Percentiles rank a stretch among this genome's conserved stretches.
Evolutionary conservation across 805 yeast species (phyloP).

Genomic region (Clavispora fructus): DNA sequence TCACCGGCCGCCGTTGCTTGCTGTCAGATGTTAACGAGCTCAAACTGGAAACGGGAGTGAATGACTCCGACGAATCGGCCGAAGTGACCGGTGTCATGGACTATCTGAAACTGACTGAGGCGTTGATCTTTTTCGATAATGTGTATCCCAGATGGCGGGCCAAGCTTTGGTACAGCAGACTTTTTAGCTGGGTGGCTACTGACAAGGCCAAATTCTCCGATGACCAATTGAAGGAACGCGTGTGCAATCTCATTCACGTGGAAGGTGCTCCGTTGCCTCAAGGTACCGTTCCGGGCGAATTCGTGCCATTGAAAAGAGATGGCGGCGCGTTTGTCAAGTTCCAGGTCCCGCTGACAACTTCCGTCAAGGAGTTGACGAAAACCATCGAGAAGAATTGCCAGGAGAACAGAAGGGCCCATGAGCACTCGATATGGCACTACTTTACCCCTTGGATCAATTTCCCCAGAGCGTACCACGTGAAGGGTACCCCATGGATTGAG

Average conservation of each 20-base stretch:
- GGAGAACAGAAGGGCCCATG: slow-evolving; percentile 9
- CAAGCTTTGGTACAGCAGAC: slow-evolving; percentile 18
- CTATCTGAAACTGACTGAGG: slow-evolving; percentile 23
- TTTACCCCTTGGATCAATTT: slow-evolving; percentile 10
- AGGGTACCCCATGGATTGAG: slow-evolving; percentile 95
- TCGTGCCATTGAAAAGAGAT: slow-evolving; percentile 72
- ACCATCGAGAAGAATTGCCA: slow-evolving; percentile 45
- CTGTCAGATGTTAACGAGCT: slow-evolving; percentile 26
- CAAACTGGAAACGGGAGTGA: slow-evolving; percentile 26
- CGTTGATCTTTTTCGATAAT: slow-evolving; percentile 33
- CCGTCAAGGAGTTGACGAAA: slow-evolving; percentile 49
- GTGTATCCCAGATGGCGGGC: slow-evolving; percentile 28
- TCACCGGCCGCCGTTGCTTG: background rate
- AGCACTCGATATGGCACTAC: slow-evolving; percentile 9
- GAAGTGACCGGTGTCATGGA: slow-evolving; percentile 39
- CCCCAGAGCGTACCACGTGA: slow-evolving; percentile 65
- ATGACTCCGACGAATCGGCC: slow-evolving; percentile 28
- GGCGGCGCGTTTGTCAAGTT: slow-evolving; percentile 92
- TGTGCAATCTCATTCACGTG: slow-evolving; percentile 12
- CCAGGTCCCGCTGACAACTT: slow-evolving; percentile 47
- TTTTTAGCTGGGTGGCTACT: slow-evolving; percentile 16
- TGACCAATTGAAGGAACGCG: slow-evolving; percentile 12
- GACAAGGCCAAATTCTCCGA: slow-evolving; percentile 9
- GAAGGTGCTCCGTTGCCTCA: slow-evolving; percentile 25
- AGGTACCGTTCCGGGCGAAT: slow-evolving; percentile 43